Conservation (phyloP, 495 filamentous ascomycete species). For the Tuber indicum region DNA sequence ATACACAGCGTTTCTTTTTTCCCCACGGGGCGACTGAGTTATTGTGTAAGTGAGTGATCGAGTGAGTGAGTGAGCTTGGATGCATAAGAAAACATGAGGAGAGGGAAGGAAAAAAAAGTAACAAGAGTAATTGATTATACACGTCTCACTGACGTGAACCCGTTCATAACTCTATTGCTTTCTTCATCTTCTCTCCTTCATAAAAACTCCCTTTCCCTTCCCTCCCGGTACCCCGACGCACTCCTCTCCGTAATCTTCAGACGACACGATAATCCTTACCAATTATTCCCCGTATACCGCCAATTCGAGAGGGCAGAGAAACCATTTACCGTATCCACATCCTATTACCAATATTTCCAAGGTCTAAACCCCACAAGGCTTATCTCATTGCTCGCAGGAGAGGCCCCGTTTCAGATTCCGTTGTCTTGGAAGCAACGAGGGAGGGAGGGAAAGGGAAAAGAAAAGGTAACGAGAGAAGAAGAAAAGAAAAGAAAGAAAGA, state of each 20-base stretch:
- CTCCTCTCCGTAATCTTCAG: neutral
- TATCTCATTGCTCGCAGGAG: slow-evolving; percentile 6
- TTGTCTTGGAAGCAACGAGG: neutral
- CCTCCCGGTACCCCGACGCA: neutral
- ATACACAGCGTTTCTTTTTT: neutral
- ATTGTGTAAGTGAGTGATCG: neutral
- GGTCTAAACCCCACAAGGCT: neutral
- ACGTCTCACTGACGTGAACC: neutral
- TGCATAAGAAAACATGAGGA: slow-evolving; percentile 13
- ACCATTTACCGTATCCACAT: neutral
- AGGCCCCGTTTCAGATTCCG: slow-evolving; percentile 1
- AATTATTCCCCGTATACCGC: neutral
- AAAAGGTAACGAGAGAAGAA: neutral
- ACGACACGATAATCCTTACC: neutral
- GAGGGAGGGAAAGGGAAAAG: neutral
- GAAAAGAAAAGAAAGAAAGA: neutral
- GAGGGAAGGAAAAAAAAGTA: slow-evolving; percentile 17
- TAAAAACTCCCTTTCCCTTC: slow-evolving; percentile 7
- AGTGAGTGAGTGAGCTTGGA: slow-evolving; percentile 3
- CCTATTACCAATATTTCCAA: neutral
- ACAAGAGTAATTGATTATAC: slow-evolving; percentile 9
- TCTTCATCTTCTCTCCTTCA: neutral
- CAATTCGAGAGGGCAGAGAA: neutral
- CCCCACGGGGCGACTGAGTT: neutral
- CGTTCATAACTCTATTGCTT: neutral